Base-by-base conservation (phyloP, 257 asterid genomes). In the Rehmannia glutinosa region DNA sequence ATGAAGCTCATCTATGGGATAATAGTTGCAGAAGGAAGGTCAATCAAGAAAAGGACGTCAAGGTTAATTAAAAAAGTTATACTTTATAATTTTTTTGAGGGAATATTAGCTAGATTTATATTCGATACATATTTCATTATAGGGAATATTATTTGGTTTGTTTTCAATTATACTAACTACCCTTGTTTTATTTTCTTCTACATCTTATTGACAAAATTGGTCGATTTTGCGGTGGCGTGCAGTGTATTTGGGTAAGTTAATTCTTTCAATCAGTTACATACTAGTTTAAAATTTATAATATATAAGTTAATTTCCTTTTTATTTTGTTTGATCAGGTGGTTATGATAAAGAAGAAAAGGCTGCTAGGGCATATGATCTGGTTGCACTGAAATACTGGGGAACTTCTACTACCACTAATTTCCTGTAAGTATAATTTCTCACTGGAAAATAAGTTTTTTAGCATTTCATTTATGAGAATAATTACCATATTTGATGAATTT, bases 301-400 rank as follows among this genome's bases (percentile, higher is more conserved):
- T 28, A 13, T 30, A 7, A 11, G n/a, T n/a, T 2, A 32, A 7
- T 2, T 64, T 9, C 5, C 0, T 1, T 17, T 38, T 62, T 54
- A 7, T 46, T n/a, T 60, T 36, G 8, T 36, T 47, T 49, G 64
- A 16, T 21, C 73, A 92, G 98, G 98, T 70, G 98, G 98, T 27
- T 92, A 92, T 78, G 98, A 92, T 53, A 92, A 92, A 74, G 98
- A 92, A 68, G 98, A 92, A 17, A 92, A 90, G 65, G 98, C 98
- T 41, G 98, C 98, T 72, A 75, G 95, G 87, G 88, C 98, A 28
- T 92, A 92, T 75, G 98, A 92, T 79, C 76, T 92, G 51, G 90
- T 96, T 36, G 97, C 98, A 38, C 77, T 92, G 2, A 92, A 92
- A 65, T 92, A 90, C 76, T 92, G 98, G 98, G 98, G 98, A 56